phyloP scores from a whole-genome alignment of 169 alveolate genomes.

The Perkinsus chesapeaki region DNA sequence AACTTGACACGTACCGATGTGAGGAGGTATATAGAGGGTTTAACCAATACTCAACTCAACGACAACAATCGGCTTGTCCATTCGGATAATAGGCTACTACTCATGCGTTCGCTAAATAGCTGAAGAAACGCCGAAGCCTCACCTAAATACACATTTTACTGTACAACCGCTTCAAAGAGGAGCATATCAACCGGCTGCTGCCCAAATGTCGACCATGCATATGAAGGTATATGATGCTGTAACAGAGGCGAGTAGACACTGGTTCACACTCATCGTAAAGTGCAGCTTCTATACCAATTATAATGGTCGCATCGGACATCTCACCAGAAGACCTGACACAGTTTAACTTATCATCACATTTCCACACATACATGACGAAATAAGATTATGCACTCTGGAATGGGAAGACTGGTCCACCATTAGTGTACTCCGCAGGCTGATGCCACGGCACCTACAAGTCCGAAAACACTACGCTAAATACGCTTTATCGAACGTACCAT shows the following conservation, averaged over 20 bases:
- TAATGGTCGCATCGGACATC: neutral
- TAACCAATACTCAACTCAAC: no score
- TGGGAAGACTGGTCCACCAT: neutral
- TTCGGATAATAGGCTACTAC: neutral
- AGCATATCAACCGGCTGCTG: neutral
- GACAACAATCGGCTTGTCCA: neutral
- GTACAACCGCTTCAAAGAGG: neutral
- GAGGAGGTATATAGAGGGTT: no score
- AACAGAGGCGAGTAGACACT: neutral
- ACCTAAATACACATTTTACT: neutral
- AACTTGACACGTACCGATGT: no score
- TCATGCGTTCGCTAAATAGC: constrained; percentile 4
- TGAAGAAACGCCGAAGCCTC: neutral
- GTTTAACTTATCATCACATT: neutral
- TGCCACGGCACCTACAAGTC: neutral
- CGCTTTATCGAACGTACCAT: neutral
- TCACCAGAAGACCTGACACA: neutral
- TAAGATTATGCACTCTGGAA: neutral
- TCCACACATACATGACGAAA: neutral
- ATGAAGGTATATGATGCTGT: neutral
- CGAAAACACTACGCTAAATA: neutral
- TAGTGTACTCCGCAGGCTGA: neutral
- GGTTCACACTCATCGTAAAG: neutral
- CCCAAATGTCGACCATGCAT: neutral
- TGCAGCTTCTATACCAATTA: neutral